Evolutionary conservation across 768 basidiomycete species (phyloP).

Genomic region (Omphalotus guepiniiformis): DNA sequence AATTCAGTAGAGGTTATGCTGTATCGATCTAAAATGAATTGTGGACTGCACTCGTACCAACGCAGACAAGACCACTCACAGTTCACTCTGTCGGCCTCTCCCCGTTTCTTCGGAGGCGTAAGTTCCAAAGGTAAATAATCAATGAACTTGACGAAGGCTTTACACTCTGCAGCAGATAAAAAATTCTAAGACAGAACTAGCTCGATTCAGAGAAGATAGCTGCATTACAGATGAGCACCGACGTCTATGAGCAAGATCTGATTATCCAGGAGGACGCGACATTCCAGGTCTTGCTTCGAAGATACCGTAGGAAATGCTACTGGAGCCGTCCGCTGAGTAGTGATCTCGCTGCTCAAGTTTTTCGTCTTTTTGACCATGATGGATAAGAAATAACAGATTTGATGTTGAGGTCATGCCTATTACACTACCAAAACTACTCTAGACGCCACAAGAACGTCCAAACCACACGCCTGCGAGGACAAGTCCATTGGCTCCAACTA

Average conservation of each 20-base stretch:
- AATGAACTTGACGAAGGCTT: slow-evolving; percentile 53
- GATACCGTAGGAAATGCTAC: slow-evolving; percentile 47
- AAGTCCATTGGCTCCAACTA: slow-evolving; percentile 23
- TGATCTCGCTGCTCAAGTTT: too few species aligned
- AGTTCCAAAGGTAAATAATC: slow-evolving; percentile 57
- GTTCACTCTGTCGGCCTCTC: slow-evolving; percentile 69
- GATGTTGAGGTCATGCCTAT: too few species aligned
- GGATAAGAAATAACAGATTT: too few species aligned
- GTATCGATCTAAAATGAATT: slow-evolving; percentile 48
- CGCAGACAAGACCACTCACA: slow-evolving; percentile 34
- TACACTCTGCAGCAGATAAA: slow-evolving; percentile 59
- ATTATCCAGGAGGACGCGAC: slow-evolving; percentile 50
- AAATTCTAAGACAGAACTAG: slow-evolving; percentile 37
- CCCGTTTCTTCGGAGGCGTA: slow-evolving; percentile 67
- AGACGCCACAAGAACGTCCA: too few species aligned
- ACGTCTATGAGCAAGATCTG: slow-evolving; percentile 64
- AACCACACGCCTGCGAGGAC: slow-evolving; percentile 33
- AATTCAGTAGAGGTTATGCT: slow-evolving; percentile 57
- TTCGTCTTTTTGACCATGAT: slow-evolving; percentile 3
- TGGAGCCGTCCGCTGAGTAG: too few species aligned
- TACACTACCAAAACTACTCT: too few species aligned
- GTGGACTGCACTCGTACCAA: background rate
- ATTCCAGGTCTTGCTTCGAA: slow-evolving; percentile 42
- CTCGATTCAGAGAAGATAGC: slow-evolving; percentile 1
- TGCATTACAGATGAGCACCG: slow-evolving; percentile 18